Evolutionary conservation across 768 basidiomycete species (phyloP), one percentile per base, ranked within the genome.

Genomic region (Butyriboletus loyo): DNA sequence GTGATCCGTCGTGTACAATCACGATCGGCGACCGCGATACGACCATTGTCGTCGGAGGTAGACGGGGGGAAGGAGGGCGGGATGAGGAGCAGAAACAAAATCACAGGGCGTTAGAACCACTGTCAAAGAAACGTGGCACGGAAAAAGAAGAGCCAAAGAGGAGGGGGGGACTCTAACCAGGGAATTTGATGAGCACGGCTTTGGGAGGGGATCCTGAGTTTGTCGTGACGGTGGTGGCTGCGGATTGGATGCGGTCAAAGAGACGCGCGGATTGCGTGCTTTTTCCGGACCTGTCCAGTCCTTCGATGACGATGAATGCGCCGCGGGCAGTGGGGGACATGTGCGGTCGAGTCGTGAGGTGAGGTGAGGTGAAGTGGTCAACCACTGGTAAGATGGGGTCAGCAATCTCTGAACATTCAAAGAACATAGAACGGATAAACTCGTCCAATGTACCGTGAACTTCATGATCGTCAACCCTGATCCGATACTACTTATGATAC

Each of bases 251-350:
- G 40, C 76, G 77, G 0, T 77, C 66, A 36, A 80, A 75, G 28
- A 97, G 81, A 17, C 74, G 71, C 0, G 78, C 72, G 0, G 85
- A 84, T 65, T 98, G 96, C 0, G 94, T 99, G 30, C 87, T 89
- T 68, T 98, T 98, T 15, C 97, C 97, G 0, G 91, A 93, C 55
- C 89, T 78, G 67, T 98, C 96, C n/a, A 98, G 83, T 14, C 96
- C 97, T 70, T 98, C 95, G 46, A 98, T 78, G 34, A 93, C 94
- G 65, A 98, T 87, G 72, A 98, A 94, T 7, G 87, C 79, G 0
- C 90, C 91, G 15, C 87, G 78, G 2, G 63, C 9, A 50, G 58
- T 36, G 21, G 47, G 19, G 7, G 55, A 43, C 55, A 54, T 56
- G 35, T 7, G n/a, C n/a, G n/a, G n/a, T n/a, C n/a, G n/a, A n/a